These are phyloP conservation scores for Calophaca sinica DNA, from an alignment of 306 rosid species.

Conservation along the genomic window DNA sequence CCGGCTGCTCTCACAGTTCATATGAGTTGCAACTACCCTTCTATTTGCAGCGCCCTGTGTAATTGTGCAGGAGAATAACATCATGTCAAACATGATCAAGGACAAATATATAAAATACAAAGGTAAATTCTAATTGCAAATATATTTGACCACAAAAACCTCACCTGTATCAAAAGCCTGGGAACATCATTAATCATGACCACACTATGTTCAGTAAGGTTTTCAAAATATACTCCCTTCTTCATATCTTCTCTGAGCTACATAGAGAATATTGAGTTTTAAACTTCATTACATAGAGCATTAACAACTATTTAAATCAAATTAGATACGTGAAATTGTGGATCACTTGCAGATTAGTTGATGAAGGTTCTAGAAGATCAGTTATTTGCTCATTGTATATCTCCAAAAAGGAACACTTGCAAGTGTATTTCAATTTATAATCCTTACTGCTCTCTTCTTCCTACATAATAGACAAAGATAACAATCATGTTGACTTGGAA, in stretches of 20 bases:
- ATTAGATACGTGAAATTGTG: constrained; percentile 28
- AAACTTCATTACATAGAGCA: constrained; percentile 8
- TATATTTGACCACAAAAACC: constrained; percentile 28
- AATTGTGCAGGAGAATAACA: constrained; percentile 46
- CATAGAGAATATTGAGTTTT: constrained; percentile 41
- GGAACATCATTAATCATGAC: constrained; percentile 76
- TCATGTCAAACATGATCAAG: constrained; percentile 33
- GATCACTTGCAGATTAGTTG: no score
- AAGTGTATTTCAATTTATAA: no score
- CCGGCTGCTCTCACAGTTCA: constrained; percentile 94
- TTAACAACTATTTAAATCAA: constrained; percentile 39
- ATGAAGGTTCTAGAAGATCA: no score
- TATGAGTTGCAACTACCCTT: constrained; percentile 90
- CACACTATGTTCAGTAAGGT: constrained; percentile 80
- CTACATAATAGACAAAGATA: no score
- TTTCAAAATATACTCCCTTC: constrained; percentile 94
- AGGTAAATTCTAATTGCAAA: constrained; percentile 19
- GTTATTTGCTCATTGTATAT: no score
- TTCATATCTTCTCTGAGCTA: constrained; percentile 97
- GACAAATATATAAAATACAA: constrained; percentile 35
- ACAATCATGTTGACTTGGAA: no score
- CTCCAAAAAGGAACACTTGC: no score
- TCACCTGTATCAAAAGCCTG: constrained; percentile 86
- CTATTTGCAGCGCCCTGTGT: constrained; percentile 87
- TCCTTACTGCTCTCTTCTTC: no score